These are phyloP conservation scores for Hanseniaspora taiwanica DNA, from an alignment of 805 yeast genomes.

Conservation along the genomic window DNA sequence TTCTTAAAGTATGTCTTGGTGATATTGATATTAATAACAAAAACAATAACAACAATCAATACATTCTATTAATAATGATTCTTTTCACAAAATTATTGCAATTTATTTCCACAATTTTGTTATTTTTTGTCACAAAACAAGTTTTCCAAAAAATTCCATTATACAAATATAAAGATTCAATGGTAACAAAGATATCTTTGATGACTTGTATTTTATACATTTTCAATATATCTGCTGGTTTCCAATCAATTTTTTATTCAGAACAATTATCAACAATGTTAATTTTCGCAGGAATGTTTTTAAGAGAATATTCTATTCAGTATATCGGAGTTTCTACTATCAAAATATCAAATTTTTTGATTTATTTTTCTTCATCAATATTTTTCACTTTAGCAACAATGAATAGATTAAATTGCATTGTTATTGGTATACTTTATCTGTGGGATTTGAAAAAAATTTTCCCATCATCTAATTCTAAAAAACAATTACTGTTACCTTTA, in stretches of 20 bases:
- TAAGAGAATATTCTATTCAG: slow-evolving; percentile 29
- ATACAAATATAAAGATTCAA: slow-evolving; percentile 7
- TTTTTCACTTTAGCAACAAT: slow-evolving; percentile 44
- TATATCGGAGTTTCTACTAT: neutral
- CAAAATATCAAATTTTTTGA: slow-evolving; percentile 2
- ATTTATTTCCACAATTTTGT: slow-evolving; percentile 31
- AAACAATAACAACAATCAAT: slow-evolving; percentile 3
- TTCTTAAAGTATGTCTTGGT: neutral
- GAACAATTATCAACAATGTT: slow-evolving; percentile 59
- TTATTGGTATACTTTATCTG: slow-evolving; percentile 42
- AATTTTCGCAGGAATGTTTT: slow-evolving; percentile 41
- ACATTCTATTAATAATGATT: neutral
- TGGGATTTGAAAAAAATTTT: neutral
- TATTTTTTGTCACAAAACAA: slow-evolving; percentile 36
- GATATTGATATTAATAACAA: neutral
- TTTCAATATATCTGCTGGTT: slow-evolving; percentile 71
- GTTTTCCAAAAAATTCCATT: slow-evolving; percentile 16
- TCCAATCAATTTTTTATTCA: slow-evolving; percentile 59
- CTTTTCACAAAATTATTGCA: slow-evolving; percentile 33
- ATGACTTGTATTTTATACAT: slow-evolving; percentile 35
- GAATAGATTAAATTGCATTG: slow-evolving; percentile 62
- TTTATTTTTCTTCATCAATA: slow-evolving; percentile 13
- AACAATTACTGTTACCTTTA: neutral
- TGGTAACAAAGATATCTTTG: slow-evolving; percentile 17
- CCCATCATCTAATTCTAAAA: too few relatives aligned